phyloP scores from a whole-genome alignment of 257 asterid genomes.

The Parsonsia alboflavescens region DNA sequence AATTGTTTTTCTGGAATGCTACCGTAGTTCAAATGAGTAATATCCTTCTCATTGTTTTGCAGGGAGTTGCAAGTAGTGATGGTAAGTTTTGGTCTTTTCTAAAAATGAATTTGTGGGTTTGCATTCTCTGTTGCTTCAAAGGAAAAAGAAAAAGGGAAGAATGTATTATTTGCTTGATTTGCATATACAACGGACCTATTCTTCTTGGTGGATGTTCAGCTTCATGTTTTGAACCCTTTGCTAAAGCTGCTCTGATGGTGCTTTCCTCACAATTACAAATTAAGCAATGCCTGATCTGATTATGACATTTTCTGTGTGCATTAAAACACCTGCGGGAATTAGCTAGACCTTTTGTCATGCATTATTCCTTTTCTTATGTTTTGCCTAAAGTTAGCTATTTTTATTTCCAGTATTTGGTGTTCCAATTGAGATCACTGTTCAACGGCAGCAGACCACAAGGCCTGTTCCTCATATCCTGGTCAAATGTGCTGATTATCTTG shows the following conservation, averaged over 20 bases:
- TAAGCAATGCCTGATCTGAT: neutral
- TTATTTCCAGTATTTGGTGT: conserved; percentile 63
- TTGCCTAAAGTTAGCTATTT: conserved; percentile 9
- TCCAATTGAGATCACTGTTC: conserved; percentile 75
- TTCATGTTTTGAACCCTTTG: neutral
- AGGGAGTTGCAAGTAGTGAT: conserved; percentile 97
- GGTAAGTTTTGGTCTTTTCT: conserved; percentile 39
- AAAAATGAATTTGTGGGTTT: neutral
- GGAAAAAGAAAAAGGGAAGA: neutral
- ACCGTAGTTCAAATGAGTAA: conserved; percentile 17
- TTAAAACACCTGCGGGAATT: neutral
- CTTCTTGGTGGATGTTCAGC: too few species aligned
- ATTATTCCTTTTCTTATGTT: neutral
- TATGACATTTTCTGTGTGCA: neutral
- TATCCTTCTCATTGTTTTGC: conserved; percentile 31
- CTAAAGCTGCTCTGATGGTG: neutral
- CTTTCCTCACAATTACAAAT: conserved; percentile 1
- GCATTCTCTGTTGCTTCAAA: neutral
- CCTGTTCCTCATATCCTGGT: conserved; percentile 68
- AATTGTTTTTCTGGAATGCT: conserved; percentile 10
- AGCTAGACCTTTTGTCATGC: too few species aligned
- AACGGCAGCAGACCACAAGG: conserved; percentile 58
- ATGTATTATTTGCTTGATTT: neutral
- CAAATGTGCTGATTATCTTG: conserved; percentile 80
- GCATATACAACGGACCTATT: too few species aligned